These are phyloP conservation scores for Scedosporium boydii DNA, from an alignment of 2,329 filamentous ascomycete genomes.

Conservation along the genomic window DNA sequence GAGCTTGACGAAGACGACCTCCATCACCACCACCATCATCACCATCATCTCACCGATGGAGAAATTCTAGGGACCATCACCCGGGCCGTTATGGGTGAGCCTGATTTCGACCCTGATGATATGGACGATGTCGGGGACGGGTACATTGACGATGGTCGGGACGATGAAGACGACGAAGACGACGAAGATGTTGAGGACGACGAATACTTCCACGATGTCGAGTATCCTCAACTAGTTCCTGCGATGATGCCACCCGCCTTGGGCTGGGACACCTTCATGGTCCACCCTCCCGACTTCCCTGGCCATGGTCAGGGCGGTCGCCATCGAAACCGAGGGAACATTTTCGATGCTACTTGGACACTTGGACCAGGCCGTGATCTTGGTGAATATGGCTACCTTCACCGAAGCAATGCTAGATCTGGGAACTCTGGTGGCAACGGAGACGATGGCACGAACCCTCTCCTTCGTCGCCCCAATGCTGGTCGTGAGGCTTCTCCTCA, in stretches of 20 bases:
- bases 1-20: conserved; percentile 39
- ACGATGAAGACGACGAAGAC: conserved; percentile 56
- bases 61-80: conserved; percentile 43
- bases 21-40: conserved; percentile 15
- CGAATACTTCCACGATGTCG: conserved; percentile 52
- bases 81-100: conserved; percentile 43
- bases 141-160: conserved; percentile 44
- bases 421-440: conserved; percentile 44
- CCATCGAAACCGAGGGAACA: not conserved
- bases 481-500: conserved; percentile 38
- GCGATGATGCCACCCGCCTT: conserved; percentile 36
- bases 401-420: conserved; percentile 39
- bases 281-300: conserved; percentile 8
- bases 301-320: not conserved
- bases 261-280: conserved; percentile 41
- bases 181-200: conserved; percentile 63
- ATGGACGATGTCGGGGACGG: conserved; percentile 41
- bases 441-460: conserved; percentile 80
- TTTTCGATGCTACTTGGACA: conserved; percentile 20
- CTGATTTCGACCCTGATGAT: conserved; percentile 43
- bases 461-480: conserved; percentile 57
- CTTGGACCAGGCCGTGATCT: conserved; percentile 38
- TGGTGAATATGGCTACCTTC: conserved; percentile 39
- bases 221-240: conserved; percentile 40
- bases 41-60: conserved; percentile 18